Base-by-base conservation (phyloP, 2,329 filamentous ascomycete genomes). In the Fusarium chlamydosporum region DNA sequence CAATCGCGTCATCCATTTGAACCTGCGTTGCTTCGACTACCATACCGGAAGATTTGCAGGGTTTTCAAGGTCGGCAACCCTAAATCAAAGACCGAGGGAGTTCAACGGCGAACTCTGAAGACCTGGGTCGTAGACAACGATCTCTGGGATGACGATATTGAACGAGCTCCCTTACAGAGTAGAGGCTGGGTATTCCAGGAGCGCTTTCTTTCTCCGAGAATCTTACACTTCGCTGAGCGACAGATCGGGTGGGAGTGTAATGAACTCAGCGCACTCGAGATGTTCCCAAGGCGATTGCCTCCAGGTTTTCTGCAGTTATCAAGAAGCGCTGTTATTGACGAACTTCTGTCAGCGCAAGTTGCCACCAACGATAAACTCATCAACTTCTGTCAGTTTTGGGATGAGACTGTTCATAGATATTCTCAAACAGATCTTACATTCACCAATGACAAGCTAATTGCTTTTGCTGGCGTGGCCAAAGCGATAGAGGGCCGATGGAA, bases 151-250 rank as follows among this genome's bases (percentile, higher is more conserved):
- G 59, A 63, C 23, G 59, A 64, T 7, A 27, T 37, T 11, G 13
- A 35, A 15, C 12, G n/a, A 2, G n/a, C 50, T 0, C 61, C 56
- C 3, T 27, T 66, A 15, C 33, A 35, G 38, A 16, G n/a, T 4
- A 37, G 62, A 42, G 58, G 58, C 13, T 66, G 58, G 62, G 62
- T 66, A 4, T 66, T 66, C 43, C 62, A 62, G 31, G 58, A 66
- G 16, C 35, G 53, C 1, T 45, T 62, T n/a, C 53, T 66, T 4
- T 48, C 58, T 6, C 62, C 53, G 1, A 45, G 53, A 34, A 35
- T 58, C 20, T 13, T 66, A 7, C 62, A 66, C 31, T 66, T 66
- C 47, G 53, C 23, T 5, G 23, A 41, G n/a, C 45, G 48, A n/a
- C 61, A 64, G n/a, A n/a, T 64, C 2, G 61, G 43, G 1, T 64